A percentile compares a stretch with the other conserved stretches of the same genome.
Evolutionary conservation across 352 stramenopile species (phyloP).

Genomic region (Elongisporangium undulatum): DNA sequence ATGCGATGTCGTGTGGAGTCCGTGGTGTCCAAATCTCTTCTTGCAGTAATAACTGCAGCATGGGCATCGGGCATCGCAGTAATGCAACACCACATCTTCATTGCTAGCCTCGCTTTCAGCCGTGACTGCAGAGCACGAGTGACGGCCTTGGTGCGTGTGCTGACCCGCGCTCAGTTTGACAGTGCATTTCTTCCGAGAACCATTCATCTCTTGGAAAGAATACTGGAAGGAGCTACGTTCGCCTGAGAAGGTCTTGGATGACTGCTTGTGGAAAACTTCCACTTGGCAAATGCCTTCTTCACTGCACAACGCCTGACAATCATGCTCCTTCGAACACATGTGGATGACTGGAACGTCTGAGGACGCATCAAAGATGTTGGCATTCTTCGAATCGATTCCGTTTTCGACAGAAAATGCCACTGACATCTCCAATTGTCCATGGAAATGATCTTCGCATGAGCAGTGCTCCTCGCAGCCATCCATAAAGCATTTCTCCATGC

Average conservation of each 20-base stretch:
- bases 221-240: slow-evolving; percentile 59
- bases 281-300: slow-evolving; percentile 64
- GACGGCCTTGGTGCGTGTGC: slow-evolving; percentile 32
- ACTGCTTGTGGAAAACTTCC: slow-evolving; percentile 66
- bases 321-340: slow-evolving; percentile 53
- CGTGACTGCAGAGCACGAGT: slow-evolving; percentile 29
- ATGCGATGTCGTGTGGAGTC: slow-evolving; percentile 56
- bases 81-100: slow-evolving; percentile 33
- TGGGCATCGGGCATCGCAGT: slow-evolving; percentile 62
- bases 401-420: slow-evolving; percentile 51
- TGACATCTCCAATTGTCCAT: slow-evolving; percentile 40
- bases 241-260: slow-evolving; percentile 59
- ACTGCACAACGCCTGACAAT: slow-evolving; percentile 46
- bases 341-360: slow-evolving; percentile 42
- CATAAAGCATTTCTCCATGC: slow-evolving; percentile 56
- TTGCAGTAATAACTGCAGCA: slow-evolving; percentile 79
- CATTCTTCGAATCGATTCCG: slow-evolving; percentile 20
- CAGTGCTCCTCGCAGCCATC: slow-evolving; percentile 53
- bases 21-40: slow-evolving; percentile 48
- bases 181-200: slow-evolving; percentile 55
- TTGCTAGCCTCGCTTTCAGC: slow-evolving; percentile 11
- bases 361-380: slow-evolving; percentile 30
- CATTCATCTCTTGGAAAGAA: slow-evolving; percentile 81
- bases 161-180: slow-evolving; percentile 30
- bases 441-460: slow-evolving; percentile 54